These are phyloP conservation scores for Corymbia maculata DNA, from an alignment of 345 rosid species.

Conservation along the genomic window DNA sequence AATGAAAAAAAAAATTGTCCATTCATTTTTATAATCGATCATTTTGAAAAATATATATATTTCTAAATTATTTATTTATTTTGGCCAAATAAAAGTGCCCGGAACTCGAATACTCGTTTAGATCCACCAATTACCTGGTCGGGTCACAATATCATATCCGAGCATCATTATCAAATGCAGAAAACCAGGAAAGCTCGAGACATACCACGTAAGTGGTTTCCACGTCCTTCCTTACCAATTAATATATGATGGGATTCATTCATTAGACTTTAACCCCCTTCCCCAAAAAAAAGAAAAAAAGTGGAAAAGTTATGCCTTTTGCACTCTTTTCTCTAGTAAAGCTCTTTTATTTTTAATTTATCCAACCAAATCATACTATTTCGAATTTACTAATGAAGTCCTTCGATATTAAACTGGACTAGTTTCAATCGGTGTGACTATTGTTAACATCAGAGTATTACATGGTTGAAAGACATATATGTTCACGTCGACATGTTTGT, in stretches of 20 bases:
- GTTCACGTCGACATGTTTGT: not conserved
- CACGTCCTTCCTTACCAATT: not conserved
- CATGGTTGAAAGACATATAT: not conserved
- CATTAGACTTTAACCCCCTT: not conserved
- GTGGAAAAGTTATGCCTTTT: not conserved
- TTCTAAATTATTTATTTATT: not conserved
- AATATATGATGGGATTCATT: not conserved
- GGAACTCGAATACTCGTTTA: no score
- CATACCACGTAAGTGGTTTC: not conserved
- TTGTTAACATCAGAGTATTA: not conserved
- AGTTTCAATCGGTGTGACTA: not conserved
- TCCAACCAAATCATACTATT: not conserved
- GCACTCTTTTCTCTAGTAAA: not conserved
- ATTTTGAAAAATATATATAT: not conserved
- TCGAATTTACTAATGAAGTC: not conserved
- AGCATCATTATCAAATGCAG: not conserved
- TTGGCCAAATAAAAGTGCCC: no score
- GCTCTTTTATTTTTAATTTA: not conserved
- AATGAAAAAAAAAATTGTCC: no score
- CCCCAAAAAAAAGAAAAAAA: not conserved
- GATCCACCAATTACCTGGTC: no score
- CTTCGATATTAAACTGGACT: not conserved
- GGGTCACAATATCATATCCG: rapidly evolving
- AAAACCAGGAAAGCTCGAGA: not conserved
- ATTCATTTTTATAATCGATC: not conserved